Percentiles rank a stretch among this genome's conserved stretches.
Conservation (phyloP, 2,329 filamentous ascomycete species). For the Neocucurbitaria cava region DNA sequence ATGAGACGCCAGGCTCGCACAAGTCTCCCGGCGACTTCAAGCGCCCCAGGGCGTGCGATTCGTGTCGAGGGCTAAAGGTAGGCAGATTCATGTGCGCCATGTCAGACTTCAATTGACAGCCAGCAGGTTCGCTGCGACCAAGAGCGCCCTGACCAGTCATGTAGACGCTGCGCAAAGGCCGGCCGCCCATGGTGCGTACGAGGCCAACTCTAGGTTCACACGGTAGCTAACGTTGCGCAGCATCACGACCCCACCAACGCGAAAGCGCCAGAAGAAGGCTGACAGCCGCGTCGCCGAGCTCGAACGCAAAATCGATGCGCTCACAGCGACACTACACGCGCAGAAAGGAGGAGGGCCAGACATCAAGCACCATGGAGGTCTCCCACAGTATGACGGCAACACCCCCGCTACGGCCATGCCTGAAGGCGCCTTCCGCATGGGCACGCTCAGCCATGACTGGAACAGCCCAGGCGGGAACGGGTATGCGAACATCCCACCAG, state of each 20-base stretch:
- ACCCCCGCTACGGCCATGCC: slow-evolving; percentile 16
- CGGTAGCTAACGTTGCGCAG: slow-evolving; percentile 14
- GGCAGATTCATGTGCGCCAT: neutral
- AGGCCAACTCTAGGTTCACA: neutral
- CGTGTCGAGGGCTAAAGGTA: slow-evolving; percentile 54
- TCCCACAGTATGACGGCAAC: slow-evolving; percentile 28
- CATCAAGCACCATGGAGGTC: slow-evolving; percentile 27
- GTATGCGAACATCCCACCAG: slow-evolving; percentile 38
- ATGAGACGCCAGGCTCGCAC: slow-evolving; percentile 37
- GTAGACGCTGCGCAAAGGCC: slow-evolving; percentile 77
- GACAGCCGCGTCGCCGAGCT: slow-evolving; percentile 88
- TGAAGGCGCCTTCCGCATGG: slow-evolving; percentile 36
- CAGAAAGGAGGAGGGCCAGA: slow-evolving; percentile 41
- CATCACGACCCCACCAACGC: slow-evolving; percentile 67
- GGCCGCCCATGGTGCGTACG: slow-evolving; percentile 76
- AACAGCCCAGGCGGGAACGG: slow-evolving; percentile 18
- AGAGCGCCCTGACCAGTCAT: slow-evolving; percentile 67
- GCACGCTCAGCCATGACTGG: slow-evolving; percentile 41
- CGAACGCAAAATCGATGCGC: slow-evolving; percentile 88
- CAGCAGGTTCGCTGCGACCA: slow-evolving; percentile 79
- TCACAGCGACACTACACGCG: slow-evolving; percentile 80
- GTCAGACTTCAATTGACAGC: slow-evolving; percentile 7
- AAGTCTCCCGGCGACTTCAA: slow-evolving; percentile 51
- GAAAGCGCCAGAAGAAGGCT: slow-evolving; percentile 90
- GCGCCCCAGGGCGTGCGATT: slow-evolving; percentile 56